A percentile compares a stretch with the other conserved stretches of the same genome.
Conservation (phyloP, 2,329 filamentous ascomycete genomes). For the Alternaria triticina region DNA sequence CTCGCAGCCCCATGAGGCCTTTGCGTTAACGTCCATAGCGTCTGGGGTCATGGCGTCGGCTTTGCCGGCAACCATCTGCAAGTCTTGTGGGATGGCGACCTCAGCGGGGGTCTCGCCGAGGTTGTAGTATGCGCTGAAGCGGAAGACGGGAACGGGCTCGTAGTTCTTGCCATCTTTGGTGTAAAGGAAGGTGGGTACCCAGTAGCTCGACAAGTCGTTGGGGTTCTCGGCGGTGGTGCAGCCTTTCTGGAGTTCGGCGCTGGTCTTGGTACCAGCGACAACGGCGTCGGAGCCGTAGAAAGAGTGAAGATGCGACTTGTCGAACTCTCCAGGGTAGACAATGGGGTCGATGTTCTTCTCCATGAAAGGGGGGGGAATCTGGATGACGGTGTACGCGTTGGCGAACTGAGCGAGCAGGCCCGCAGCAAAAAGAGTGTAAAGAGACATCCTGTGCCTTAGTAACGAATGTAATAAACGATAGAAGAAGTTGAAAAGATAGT, state of each 20-base stretch:
- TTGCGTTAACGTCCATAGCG: constrained; percentile 30
- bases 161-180: constrained; percentile 45
- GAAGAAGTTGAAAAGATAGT: constrained; percentile 4
- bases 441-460: constrained; percentile 41
- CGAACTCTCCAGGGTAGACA: constrained; percentile 50
- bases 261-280: constrained; percentile 48
- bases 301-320: constrained; percentile 52
- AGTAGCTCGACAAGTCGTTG: constrained; percentile 57
- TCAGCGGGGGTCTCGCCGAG: constrained; percentile 51
- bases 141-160: constrained; percentile 39
- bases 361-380: constrained; percentile 48
- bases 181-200: constrained; percentile 54
- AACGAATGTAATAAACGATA: constrained; percentile 20
- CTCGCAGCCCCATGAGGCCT: constrained; percentile 39
- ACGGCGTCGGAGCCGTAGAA: constrained; percentile 56
- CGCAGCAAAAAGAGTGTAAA: constrained; percentile 29
- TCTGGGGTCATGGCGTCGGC: constrained; percentile 40
- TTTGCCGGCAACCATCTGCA: constrained; percentile 52
- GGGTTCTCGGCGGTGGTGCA: constrained; percentile 56
- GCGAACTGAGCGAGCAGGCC: constrained; percentile 35
- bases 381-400: constrained; percentile 45
- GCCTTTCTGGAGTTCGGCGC: constrained; percentile 50
- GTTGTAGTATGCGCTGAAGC: constrained; percentile 58
- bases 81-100: constrained; percentile 54
- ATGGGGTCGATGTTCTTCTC: constrained; percentile 56